These are phyloP conservation scores for Hypomyces rosellus DNA, from an alignment of 2,329 filamentous ascomycete genomes.

Conservation along the genomic window DNA sequence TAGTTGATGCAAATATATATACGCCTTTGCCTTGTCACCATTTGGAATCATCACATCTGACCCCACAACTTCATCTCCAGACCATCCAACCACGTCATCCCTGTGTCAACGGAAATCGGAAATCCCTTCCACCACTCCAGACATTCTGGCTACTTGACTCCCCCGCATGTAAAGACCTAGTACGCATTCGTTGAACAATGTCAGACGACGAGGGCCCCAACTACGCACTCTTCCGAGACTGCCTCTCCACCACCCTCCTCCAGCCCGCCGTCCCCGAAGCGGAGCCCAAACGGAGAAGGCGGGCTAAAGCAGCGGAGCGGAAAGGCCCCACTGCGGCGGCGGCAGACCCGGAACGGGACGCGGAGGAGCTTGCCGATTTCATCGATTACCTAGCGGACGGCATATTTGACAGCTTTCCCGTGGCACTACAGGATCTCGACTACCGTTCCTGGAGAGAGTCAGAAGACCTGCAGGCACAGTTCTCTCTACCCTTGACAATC, in stretches of 20 bases:
- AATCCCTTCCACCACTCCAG: background rate
- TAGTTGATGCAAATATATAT: too few species aligned
- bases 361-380: conserved; percentile 71
- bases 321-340: conserved; percentile 6
- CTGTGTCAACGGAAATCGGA: background rate
- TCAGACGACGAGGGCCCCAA: conserved; percentile 21
- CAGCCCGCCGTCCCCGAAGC: conserved; percentile 45
- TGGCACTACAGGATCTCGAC: conserved; percentile 53
- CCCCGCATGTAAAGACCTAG: too few species aligned
- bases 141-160: background rate
- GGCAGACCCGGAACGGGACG: conserved; percentile 28
- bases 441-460: conserved; percentile 45
- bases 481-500: conserved; percentile 52
- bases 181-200: background rate
- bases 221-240: conserved; percentile 63
- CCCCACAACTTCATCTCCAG: conserved; percentile 3
- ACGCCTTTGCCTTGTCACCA: too few species aligned
- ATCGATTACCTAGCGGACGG: conserved; percentile 69
- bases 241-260: conserved; percentile 62
- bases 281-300: conserved; percentile 41
- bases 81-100: conserved; percentile 8
- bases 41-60: conserved; percentile 1
- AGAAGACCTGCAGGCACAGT: conserved; percentile 43
- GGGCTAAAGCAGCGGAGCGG: conserved; percentile 16
- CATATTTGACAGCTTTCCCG: conserved; percentile 61